Conservation (phyloP, 2,329 filamentous ascomycete genomes). For the Sclerotinia sclerotiorum region DNA sequence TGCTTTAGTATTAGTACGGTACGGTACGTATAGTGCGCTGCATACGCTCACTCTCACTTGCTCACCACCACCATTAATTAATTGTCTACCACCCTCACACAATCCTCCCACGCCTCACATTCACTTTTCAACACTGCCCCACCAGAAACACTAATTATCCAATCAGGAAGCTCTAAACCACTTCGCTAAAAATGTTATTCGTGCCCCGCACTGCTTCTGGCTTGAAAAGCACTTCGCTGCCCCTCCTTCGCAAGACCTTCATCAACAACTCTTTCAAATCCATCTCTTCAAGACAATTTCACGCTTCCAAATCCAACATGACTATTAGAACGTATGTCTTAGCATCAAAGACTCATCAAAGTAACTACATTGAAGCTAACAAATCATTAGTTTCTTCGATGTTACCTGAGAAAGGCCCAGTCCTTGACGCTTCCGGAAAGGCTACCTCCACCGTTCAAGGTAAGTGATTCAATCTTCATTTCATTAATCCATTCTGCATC, state of each 20-base stretch:
- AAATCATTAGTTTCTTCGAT: conserved; percentile 63
- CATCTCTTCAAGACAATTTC: conserved; percentile 50
- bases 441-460: conserved; percentile 57
- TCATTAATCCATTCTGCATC: conserved; percentile 19
- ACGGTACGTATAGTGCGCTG: not conserved
- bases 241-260: conserved; percentile 25
- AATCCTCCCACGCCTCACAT: conserved; percentile 9
- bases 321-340: conserved; percentile 65
- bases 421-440: conserved; percentile 59
- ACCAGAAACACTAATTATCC: conserved; percentile 4
- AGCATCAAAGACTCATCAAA: too few species aligned
- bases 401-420: conserved; percentile 70
- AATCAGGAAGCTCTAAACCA: not conserved
- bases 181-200: conserved; percentile 25
- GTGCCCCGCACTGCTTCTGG: conserved; percentile 23
- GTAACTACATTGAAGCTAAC: conserved; percentile 26
- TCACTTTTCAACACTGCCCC: conserved; percentile 12
- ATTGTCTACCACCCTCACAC: not conserved
- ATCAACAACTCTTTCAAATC: conserved; percentile 25
- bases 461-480: conserved; percentile 46
- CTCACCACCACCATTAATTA: not conserved
- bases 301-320: conserved; percentile 72
- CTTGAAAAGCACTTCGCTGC: conserved; percentile 25
- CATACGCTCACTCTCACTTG: not conserved
- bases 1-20: not conserved